These are phyloP conservation scores for Aspergillus mulundensis DNA, from an alignment of 495 filamentous ascomycete species.

Conservation along the genomic window DNA sequence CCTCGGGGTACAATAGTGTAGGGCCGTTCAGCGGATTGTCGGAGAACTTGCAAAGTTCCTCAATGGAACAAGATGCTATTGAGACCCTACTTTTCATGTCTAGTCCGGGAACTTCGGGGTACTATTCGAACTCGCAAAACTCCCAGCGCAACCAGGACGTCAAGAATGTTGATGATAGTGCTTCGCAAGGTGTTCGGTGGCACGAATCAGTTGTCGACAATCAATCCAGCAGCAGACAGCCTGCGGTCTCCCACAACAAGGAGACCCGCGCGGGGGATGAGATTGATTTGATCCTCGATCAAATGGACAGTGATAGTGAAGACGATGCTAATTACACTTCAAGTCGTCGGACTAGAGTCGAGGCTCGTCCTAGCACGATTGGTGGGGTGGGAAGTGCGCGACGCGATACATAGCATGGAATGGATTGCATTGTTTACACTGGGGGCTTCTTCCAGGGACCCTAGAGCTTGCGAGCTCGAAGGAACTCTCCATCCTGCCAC, in stretches of 20 bases:
- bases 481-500: not conserved
- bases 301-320: conserved; percentile 48
- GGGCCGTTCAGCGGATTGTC: conserved; percentile 31
- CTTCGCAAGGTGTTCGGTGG: conserved; percentile 24
- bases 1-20: conserved; percentile 24
- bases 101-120: conserved; percentile 70
- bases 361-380: not conserved
- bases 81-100: conserved; percentile 86
- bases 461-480: not conserved
- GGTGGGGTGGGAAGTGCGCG: not conserved
- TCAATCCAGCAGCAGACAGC: conserved; percentile 1
- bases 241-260: conserved; percentile 16
- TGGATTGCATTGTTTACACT: not conserved
- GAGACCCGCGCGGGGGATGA: conserved; percentile 44
- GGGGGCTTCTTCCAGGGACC: too few relatives aligned
- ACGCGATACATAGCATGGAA: not conserved
- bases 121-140: conserved; percentile 34
- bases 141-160: conserved; percentile 21
- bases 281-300: conserved; percentile 50
- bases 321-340: conserved; percentile 27
- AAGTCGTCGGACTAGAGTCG: not conserved
- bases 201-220: conserved; percentile 10
- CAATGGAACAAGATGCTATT: conserved; percentile 81
- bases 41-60: conserved; percentile 61
- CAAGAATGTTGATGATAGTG: conserved; percentile 26